Percentiles rank a stretch among this genome's conserved stretches.
Conservation (phyloP, 2,329 filamentous ascomycete species). For the Fusarium xylarioides region DNA sequence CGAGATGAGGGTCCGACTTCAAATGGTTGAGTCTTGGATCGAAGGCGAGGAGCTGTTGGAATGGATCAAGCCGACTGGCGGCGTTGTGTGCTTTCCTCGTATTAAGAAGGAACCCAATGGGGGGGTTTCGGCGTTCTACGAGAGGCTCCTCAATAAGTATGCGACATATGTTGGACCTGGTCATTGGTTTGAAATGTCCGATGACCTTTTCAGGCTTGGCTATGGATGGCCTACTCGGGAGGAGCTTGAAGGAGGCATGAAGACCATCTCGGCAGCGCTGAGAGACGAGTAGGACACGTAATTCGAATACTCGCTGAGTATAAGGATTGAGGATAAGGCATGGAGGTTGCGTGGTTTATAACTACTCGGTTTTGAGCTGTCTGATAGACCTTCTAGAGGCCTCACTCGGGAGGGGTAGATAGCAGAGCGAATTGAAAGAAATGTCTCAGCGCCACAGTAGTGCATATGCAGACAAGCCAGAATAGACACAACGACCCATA, state of each 20-base stretch:
- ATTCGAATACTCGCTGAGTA: accelerated
- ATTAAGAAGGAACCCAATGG: neutral
- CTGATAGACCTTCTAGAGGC: neutral
- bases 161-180: neutral
- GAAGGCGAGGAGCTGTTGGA: neutral
- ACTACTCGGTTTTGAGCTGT: too few relatives aligned
- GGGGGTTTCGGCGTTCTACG: neutral
- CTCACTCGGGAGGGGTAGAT: neutral
- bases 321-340: accelerated
- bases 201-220: neutral
- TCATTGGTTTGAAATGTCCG: neutral
- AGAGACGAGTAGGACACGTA: neutral
- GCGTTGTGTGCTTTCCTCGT: neutral
- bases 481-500: neutral
- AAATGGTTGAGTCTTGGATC: neutral
- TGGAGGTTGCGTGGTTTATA: accelerated
- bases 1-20: neutral
- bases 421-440: neutral
- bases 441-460: neutral
- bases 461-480: neutral
- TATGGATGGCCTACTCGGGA: neutral
- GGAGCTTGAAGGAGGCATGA: neutral
- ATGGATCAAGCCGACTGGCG: neutral
- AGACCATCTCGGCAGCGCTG: neutral
- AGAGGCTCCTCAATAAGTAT: neutral